A percentile compares a stretch with the other conserved stretches of the same genome.
Evolutionary conservation across 2,329 filamentous ascomycete species (phyloP).

Genomic region (Diaporthe capsici): DNA sequence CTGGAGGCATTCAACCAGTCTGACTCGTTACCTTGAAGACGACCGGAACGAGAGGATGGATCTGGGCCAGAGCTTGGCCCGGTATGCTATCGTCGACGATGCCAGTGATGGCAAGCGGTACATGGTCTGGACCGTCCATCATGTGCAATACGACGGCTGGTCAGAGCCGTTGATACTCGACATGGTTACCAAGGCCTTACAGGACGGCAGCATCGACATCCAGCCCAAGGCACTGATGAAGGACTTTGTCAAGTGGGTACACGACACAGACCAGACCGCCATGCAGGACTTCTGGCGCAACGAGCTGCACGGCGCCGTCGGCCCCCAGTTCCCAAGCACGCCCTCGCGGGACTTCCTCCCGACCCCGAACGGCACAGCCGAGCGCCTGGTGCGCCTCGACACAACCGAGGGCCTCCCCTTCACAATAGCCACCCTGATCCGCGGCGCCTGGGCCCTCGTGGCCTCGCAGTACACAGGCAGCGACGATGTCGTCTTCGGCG

Average conservation of each 20-base stretch:
- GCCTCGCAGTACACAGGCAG: slow-evolving; percentile 66
- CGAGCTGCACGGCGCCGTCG: slow-evolving; percentile 59
- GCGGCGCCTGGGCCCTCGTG: slow-evolving; percentile 72
- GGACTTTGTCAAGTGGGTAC: slow-evolving; percentile 53
- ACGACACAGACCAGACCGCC: slow-evolving; percentile 54
- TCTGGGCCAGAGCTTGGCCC: slow-evolving; percentile 53
- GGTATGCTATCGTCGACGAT: slow-evolving; percentile 52
- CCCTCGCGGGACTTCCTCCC: slow-evolving; percentile 62
- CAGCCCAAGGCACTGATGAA: slow-evolving; percentile 47
- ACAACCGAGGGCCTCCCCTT: slow-evolving; percentile 40
- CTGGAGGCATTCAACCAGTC: slow-evolving; percentile 47
- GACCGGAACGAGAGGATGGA: slow-evolving; percentile 41
- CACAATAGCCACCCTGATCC: slow-evolving; percentile 39
- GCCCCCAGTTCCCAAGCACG: slow-evolving; percentile 63
- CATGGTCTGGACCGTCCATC: slow-evolving; percentile 56
- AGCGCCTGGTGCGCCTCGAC: slow-evolving; percentile 45
- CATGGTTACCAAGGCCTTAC: slow-evolving; percentile 45
- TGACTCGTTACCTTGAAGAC: slow-evolving; percentile 49
- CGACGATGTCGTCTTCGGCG: slow-evolving; percentile 70
- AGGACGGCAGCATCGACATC: slow-evolving; percentile 42
- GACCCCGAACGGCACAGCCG: slow-evolving; percentile 55
- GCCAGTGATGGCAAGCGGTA: slow-evolving; percentile 43
- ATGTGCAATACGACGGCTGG: slow-evolving; percentile 56
- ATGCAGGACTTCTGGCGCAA: slow-evolving; percentile 62
- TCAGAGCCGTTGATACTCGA: slow-evolving; percentile 49